Percentiles rank a stretch among this genome's conserved stretches.
Conservation (phyloP, 2,329 filamentous ascomycete species). For the Fusarium lyarnte region DNA sequence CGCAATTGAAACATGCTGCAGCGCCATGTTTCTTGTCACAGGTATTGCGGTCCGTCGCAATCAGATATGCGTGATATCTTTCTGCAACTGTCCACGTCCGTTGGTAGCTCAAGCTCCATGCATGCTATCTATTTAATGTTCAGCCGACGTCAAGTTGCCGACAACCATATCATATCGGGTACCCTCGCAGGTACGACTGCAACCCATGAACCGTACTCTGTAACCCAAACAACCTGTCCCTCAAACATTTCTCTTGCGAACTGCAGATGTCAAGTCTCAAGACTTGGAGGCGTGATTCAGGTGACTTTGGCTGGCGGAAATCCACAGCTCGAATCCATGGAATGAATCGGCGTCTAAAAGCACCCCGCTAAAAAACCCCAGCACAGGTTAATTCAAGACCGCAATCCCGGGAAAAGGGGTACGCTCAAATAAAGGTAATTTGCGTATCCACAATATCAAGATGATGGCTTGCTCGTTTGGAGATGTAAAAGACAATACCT, state of each 20-base stretch:
- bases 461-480: slow-evolving; percentile 31
- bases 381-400: slow-evolving; percentile 30
- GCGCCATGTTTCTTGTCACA: slow-evolving; percentile 5
- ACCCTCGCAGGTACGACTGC: background rate
- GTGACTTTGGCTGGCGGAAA: background rate
- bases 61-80: background rate
- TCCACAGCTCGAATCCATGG: background rate
- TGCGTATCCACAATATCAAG: slow-evolving; percentile 41
- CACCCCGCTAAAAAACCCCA: slow-evolving; percentile 28
- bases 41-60: slow-evolving; percentile 1
- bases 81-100: background rate
- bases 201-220: background rate
- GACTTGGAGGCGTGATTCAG: slow-evolving; percentile 1
- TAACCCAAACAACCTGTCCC: background rate
- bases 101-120: slow-evolving; percentile 14
- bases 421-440: slow-evolving; percentile 39
- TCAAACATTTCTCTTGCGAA: slow-evolving; percentile 1
- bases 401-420: slow-evolving; percentile 38
- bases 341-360: slow-evolving; percentile 12
- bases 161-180: background rate
- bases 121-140: slow-evolving; percentile 30
- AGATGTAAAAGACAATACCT: slow-evolving; percentile 16
- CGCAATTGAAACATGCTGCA: slow-evolving; percentile 6
- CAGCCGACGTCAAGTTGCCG: background rate
- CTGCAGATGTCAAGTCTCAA: background rate